Conservation (phyloP, 208 protist species). For the Trypanosoma vivax region DNA sequence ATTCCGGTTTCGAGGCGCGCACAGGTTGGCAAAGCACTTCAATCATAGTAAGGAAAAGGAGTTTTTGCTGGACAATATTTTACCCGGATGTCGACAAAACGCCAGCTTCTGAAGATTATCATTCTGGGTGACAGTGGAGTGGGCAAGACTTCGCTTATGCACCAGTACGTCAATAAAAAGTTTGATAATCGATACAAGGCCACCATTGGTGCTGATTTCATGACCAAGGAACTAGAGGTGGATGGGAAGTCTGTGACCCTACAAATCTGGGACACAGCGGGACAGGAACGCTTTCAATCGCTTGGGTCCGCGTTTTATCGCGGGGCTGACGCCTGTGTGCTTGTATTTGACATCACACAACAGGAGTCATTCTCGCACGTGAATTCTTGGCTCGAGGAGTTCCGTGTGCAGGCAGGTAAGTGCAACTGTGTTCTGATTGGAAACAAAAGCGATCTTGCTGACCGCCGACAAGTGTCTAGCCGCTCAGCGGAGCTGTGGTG, state of each 20-base stretch:
- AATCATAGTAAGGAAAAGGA: neutral
- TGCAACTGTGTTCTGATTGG: slow-evolving; percentile 98
- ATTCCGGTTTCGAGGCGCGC: too few species aligned
- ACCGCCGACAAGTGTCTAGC: slow-evolving; percentile 87
- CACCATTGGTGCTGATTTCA: slow-evolving; percentile 99
- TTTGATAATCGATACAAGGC: slow-evolving; percentile 98
- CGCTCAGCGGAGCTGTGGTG: slow-evolving; percentile 96
- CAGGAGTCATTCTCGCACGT: slow-evolving; percentile 83
- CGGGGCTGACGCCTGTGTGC: slow-evolving; percentile 96
- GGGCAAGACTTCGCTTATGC: slow-evolving; percentile 90
- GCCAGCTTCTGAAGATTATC: slow-evolving; percentile 93
- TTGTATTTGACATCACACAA: slow-evolving; percentile 88
- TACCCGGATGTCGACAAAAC: slow-evolving; percentile 27
- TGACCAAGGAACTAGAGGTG: slow-evolving; percentile 97
- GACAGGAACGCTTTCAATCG: slow-evolving; percentile 99
- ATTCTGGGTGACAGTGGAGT: slow-evolving; percentile 91
- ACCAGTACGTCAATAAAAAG: slow-evolving; percentile 87
- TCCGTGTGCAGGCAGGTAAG: slow-evolving; percentile 93
- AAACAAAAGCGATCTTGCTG: slow-evolving; percentile 98
- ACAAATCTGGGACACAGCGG: slow-evolving; percentile 94
- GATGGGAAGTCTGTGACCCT: slow-evolving; percentile 96
- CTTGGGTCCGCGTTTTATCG: slow-evolving; percentile 99
- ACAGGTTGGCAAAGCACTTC: too few species aligned
- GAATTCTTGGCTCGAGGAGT: slow-evolving; percentile 98
- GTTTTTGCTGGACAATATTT: too few species aligned